Conservation (phyloP, 176 grass and related monocot genomes). For the Urochloa ruziziensis region DNA sequence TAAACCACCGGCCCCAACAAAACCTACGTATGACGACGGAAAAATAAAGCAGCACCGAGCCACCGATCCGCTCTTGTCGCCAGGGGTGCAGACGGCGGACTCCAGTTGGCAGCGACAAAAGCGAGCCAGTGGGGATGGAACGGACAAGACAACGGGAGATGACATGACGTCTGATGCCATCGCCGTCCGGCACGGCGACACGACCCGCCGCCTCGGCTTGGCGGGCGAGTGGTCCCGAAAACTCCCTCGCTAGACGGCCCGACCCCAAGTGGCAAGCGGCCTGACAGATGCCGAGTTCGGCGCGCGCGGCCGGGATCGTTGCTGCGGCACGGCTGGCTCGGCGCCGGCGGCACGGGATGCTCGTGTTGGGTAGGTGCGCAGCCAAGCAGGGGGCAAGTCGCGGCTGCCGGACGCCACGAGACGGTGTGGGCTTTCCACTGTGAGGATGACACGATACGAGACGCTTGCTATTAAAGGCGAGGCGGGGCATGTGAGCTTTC, state of each 20-base stretch:
- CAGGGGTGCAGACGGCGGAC: neutral
- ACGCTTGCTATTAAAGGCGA: neutral
- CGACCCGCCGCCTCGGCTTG: too few relatives aligned
- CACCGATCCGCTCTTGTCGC: neutral
- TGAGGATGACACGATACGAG: neutral
- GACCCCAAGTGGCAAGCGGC: neutral
- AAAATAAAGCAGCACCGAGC: neutral
- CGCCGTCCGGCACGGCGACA: neutral
- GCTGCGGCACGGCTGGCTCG: neutral
- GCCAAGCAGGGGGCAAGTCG: neutral
- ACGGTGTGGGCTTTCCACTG: neutral
- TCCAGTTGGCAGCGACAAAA: neutral
- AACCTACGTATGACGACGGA: neutral
- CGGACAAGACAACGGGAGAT: neutral
- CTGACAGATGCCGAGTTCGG: neutral
- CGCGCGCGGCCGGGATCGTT: neutral
- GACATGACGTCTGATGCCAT: neutral
- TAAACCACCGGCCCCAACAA: neutral
- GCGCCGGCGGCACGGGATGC: neutral
- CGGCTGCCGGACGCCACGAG: neutral
- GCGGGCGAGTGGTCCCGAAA: neutral
- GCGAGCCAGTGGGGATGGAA: conserved; percentile 1
- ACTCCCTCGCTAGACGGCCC: neutral
- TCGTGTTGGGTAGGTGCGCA: neutral
- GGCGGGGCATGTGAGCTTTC: neutral